Evolutionary conservation across 2,329 filamentous ascomycete species (phyloP).

Genomic region (Cladosporium austrohemisphaericum): DNA sequence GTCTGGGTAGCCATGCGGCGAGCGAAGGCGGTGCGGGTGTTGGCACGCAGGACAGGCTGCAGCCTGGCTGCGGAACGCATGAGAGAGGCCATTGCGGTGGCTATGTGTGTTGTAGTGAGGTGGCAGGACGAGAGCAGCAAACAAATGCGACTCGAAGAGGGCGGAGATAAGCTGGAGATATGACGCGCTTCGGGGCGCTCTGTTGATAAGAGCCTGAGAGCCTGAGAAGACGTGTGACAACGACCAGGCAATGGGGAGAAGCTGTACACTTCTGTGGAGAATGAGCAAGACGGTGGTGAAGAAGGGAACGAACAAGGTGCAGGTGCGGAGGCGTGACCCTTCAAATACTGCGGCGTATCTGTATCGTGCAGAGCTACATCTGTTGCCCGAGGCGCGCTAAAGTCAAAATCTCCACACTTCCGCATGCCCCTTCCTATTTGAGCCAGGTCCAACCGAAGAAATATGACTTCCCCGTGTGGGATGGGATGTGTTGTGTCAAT

Average conservation of each 20-base stretch:
- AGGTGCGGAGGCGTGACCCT: slow-evolving; percentile 8
- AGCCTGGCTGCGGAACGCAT: slow-evolving; percentile 31
- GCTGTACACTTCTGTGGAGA: not conserved
- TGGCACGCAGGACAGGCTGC: slow-evolving; percentile 26
- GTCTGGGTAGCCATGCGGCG: slow-evolving; percentile 30
- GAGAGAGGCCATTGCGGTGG: slow-evolving; percentile 30
- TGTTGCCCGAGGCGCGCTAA: slow-evolving; percentile 2
- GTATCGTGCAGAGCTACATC: slow-evolving; percentile 9
- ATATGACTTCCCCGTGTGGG: slow-evolving; percentile 2
- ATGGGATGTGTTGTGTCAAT: slow-evolving; percentile 9
- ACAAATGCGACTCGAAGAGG: slow-evolving; percentile 1
- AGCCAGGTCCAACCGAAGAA: not conserved
- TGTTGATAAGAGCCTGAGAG: slow-evolving; percentile 1
- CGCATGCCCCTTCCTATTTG: slow-evolving; percentile 6
- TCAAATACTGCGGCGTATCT: slow-evolving; percentile 12
- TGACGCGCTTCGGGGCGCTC: slow-evolving; percentile 3
- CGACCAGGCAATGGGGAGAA: no score
- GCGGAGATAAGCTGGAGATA: slow-evolving; percentile 9
- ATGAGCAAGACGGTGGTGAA: not conserved
- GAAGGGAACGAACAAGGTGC: not conserved
- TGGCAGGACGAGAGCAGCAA: not conserved
- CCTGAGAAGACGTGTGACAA: no score
- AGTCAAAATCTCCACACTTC: slow-evolving; percentile 13
- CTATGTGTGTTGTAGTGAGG: slow-evolving; percentile 1
- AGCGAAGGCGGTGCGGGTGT: slow-evolving; percentile 15